Evolutionary conservation across 2,329 filamentous ascomycete species (phyloP).

Genomic region (Thielaviopsis euricoi): DNA sequence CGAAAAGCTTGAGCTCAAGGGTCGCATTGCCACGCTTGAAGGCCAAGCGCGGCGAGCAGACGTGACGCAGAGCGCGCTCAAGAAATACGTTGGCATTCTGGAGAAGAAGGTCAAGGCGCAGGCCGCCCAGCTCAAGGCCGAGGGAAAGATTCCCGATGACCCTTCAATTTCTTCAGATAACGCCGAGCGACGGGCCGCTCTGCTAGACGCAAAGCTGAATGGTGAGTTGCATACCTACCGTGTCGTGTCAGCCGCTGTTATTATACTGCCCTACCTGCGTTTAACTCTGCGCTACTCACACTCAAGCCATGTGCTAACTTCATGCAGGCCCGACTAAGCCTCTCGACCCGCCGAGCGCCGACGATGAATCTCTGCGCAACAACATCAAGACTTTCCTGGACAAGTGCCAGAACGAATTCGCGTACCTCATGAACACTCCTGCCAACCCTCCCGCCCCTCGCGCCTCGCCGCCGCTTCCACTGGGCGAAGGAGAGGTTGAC

Average conservation of each 20-base stretch:
- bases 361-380: constrained; percentile 33
- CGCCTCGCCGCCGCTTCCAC: constrained; percentile 40
- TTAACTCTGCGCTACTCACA: background rate
- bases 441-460: constrained; percentile 49
- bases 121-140: constrained; percentile 49
- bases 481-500: constrained; percentile 18
- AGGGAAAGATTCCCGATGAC: constrained; percentile 26
- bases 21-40: constrained; percentile 84
- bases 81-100: constrained; percentile 78
- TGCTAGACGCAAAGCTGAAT: constrained; percentile 40
- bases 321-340: constrained; percentile 6
- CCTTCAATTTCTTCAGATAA: constrained; percentile 29
- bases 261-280: background rate
- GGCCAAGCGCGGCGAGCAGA: constrained; percentile 77
- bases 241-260: background rate
- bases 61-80: constrained; percentile 72
- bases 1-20: constrained; percentile 97
- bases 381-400: constrained; percentile 46
- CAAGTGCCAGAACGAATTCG: constrained; percentile 48
- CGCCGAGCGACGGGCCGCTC: constrained; percentile 27
- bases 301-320: background rate
- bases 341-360: constrained; percentile 23
- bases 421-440: constrained; percentile 50
- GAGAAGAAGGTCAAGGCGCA: constrained; percentile 79
- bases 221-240: constrained; percentile 28